A percentile compares a stretch with the other conserved stretches of the same genome.
Evolutionary conservation across 176 grass and related monocot genomes (phyloP).

Genomic region (Zea luxurians): DNA sequence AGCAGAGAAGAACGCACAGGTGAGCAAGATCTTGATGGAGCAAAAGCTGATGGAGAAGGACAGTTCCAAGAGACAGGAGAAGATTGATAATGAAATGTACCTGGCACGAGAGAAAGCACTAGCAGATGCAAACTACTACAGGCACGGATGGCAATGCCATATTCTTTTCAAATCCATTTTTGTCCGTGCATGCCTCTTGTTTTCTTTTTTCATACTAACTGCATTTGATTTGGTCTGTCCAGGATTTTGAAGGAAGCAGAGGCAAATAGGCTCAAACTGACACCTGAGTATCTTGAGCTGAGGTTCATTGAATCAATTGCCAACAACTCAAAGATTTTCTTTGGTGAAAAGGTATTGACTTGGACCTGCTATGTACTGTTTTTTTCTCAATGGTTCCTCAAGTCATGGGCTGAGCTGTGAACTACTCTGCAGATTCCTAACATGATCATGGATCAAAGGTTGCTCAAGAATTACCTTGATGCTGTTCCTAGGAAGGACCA

Average conservation of each 20-base stretch:
- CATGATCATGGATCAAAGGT: constrained; percentile 83
- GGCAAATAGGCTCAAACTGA: constrained; percentile 90
- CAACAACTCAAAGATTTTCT: constrained; percentile 98
- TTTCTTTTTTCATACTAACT: background rate
- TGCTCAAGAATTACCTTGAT: constrained; percentile 58
- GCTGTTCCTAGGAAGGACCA: constrained; percentile 39
- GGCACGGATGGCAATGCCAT: constrained; percentile 42
- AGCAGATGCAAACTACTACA: constrained; percentile 83
- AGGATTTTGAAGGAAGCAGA: constrained; percentile 94
- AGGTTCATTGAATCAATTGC: constrained; percentile 92
- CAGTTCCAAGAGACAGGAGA: constrained; percentile 81
- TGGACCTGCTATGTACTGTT: background rate
- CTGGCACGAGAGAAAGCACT: constrained; percentile 75
- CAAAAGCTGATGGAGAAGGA: constrained; percentile 96
- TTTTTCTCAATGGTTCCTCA: constrained; percentile 11
- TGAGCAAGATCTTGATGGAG: constrained; percentile 95
- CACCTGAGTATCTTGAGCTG: constrained; percentile 85
- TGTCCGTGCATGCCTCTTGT: background rate
- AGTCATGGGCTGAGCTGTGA: constrained; percentile 9
- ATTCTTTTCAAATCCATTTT: background rate
- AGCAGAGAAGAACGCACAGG: constrained; percentile 95
- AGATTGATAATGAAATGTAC: constrained; percentile 97
- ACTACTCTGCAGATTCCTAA: constrained; percentile 57
- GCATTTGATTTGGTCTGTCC: constrained; percentile 33
- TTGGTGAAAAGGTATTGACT: constrained; percentile 81